These are phyloP conservation scores for Shiraia sp. DNA, from an alignment of 2,329 filamentous ascomycete genomes.

Conservation along the genomic window DNA sequence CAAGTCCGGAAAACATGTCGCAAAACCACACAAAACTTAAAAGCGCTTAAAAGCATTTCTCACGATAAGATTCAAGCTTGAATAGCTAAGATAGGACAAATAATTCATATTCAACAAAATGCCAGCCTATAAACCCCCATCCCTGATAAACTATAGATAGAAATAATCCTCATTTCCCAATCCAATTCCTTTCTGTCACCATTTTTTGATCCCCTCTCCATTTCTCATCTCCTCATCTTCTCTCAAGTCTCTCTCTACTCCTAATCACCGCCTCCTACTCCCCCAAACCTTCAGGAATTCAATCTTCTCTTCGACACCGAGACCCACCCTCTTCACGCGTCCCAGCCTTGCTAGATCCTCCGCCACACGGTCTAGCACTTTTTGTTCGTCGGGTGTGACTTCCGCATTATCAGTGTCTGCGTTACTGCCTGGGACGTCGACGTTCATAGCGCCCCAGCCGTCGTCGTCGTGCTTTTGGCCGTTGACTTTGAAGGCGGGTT, in stretches of 20 bases:
- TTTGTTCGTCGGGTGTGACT: constrained; percentile 59
- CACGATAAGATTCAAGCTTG: too few relatives aligned
- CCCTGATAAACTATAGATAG: too few relatives aligned
- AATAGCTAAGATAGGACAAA: too few relatives aligned
- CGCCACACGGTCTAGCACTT: constrained; percentile 75
- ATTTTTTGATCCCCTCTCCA: too few relatives aligned
- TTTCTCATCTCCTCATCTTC: neutral
- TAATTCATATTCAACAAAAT: too few relatives aligned
- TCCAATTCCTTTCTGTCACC: too few relatives aligned
- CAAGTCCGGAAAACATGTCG: too few relatives aligned
- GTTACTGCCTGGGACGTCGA: constrained; percentile 8
- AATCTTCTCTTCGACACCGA: constrained; percentile 81
- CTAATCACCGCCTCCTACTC: constrained; percentile 39
- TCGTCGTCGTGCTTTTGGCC: constrained; percentile 9
- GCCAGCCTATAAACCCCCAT: too few relatives aligned
- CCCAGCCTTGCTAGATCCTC: constrained; percentile 87
- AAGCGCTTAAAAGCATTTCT: too few relatives aligned
- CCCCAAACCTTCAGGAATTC: constrained; percentile 77
- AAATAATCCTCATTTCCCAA: too few relatives aligned
- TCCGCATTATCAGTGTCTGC: constrained; percentile 8
- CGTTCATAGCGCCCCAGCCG: constrained; percentile 16
- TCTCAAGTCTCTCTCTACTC: neutral
- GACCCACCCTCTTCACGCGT: constrained; percentile 82
- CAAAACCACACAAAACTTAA: too few relatives aligned
- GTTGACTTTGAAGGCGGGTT: constrained; percentile 16